Percentiles rank a stretch among this genome's conserved stretches.
Evolutionary conservation across 129 eudicot species (phyloP).

Genomic region (Mikania micrantha): DNA sequence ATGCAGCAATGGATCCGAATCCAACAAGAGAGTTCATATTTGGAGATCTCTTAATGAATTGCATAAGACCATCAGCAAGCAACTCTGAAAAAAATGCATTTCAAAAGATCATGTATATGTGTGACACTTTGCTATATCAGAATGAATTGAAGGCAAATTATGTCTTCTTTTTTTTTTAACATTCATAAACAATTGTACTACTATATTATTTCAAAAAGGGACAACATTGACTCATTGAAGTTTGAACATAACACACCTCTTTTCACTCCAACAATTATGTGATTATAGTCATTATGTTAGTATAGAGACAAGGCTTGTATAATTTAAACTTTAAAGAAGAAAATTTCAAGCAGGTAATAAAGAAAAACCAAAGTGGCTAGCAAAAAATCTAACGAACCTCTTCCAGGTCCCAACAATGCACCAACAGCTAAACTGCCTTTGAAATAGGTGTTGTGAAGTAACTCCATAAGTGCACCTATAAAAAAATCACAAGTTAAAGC

Average conservation of each 20-base stretch:
- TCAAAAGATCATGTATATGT: neutral
- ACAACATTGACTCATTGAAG: neutral
- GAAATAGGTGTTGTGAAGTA: conserved; percentile 77
- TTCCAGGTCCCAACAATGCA: conserved; percentile 83
- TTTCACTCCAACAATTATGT: neutral
- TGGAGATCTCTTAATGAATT: conserved; percentile 78
- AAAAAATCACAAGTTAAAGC: conserved; percentile 3
- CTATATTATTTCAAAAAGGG: neutral
- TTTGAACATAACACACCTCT: neutral
- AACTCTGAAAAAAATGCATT: conserved; percentile 37
- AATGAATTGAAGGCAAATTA: neutral
- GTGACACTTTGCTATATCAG: neutral
- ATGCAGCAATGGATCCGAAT: conserved; percentile 89
- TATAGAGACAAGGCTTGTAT: neutral
- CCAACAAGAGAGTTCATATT: conserved; percentile 98
- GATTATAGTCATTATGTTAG: neutral
- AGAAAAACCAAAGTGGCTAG: neutral
- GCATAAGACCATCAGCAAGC: conserved; percentile 75
- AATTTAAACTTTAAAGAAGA: neutral
- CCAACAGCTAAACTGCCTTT: conserved; percentile 86
- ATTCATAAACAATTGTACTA: neutral
- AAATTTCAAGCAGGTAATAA: conserved; percentile 5
- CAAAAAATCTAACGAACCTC: conserved; percentile 46
- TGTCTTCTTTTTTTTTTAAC: neutral
- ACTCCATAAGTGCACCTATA: conserved; percentile 52